phyloP scores from a whole-genome alignment of 208 protist genomes.

The Trypanosomatidae sp. region DNA sequence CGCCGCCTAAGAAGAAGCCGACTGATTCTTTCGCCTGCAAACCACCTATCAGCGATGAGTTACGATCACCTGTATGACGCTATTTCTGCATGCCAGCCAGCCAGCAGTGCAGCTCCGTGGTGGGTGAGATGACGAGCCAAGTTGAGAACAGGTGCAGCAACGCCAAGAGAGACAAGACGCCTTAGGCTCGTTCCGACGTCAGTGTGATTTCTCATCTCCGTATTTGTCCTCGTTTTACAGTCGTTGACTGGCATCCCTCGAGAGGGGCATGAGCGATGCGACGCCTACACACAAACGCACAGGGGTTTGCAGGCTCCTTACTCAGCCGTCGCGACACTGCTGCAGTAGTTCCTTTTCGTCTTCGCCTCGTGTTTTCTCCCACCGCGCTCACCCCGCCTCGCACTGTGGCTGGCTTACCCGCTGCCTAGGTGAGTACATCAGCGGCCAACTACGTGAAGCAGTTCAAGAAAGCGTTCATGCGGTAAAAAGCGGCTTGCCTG shows the following conservation, averaged over 20 bases:
- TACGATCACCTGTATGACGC: neutral
- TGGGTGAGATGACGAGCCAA: neutral
- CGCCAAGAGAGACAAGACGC: neutral
- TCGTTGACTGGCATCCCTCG: neutral
- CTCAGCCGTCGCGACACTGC: neutral
- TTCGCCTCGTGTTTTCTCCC: neutral
- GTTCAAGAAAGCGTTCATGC: constrained; percentile 31
- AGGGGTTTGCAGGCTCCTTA: neutral
- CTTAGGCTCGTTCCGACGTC: neutral
- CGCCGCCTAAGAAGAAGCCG: too few species aligned
- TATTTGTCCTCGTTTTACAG: neutral
- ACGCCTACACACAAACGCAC: neutral
- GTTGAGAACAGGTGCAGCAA: neutral
- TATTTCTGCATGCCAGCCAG: neutral
- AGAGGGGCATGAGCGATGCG: neutral
- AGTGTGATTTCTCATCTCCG: neutral
- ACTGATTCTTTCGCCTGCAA: neutral
- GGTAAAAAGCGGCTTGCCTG: constrained; percentile 9
- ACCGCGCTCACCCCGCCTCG: too few species aligned
- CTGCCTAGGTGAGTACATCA: neutral
- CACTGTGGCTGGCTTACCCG: neutral
- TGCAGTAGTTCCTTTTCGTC: neutral
- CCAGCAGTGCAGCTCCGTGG: neutral
- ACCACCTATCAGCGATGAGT: too few species aligned
- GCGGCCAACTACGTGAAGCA: constrained; percentile 15